These are phyloP conservation scores for Vitis rupestris DNA, from an alignment of 164 flowering plant genomes.

Conservation along the genomic window DNA sequence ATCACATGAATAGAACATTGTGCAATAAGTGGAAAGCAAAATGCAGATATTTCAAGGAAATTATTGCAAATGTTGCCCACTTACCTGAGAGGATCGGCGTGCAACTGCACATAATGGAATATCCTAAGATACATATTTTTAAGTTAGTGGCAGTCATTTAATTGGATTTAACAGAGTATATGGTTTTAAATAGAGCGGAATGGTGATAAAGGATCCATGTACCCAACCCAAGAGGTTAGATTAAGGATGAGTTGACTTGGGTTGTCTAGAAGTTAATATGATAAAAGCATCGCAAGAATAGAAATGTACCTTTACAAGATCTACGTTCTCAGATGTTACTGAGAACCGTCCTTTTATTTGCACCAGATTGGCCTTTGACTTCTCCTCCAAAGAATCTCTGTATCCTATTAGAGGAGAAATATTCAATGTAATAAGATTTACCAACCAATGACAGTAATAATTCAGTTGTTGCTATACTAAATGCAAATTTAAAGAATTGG, in stretches of 20 bases:
- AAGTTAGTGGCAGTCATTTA: conserved; percentile 30
- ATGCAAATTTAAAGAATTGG: not conserved
- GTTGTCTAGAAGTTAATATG: too few relatives aligned
- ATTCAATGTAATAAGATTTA: not conserved
- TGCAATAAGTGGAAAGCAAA: conserved; percentile 10
- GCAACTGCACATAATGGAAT: conserved; percentile 63
- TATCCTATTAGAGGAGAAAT: conserved; percentile 41
- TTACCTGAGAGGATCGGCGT: conserved; percentile 71
- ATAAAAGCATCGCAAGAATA: conserved; percentile 8
- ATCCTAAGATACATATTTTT: conserved; percentile 50
- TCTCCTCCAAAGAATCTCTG: conserved; percentile 88
- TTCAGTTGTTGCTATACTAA: not conserved
- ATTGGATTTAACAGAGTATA: not conserved
- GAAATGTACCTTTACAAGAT: conserved; percentile 74
- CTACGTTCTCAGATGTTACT: conserved; percentile 93
- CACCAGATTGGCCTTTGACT: conserved; percentile 79
- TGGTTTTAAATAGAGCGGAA: too few relatives aligned
- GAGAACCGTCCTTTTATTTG: conserved; percentile 98
- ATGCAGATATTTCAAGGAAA: not conserved
- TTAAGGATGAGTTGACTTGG: too few relatives aligned
- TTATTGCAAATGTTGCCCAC: conserved; percentile 12
- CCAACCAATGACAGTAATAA: not conserved
- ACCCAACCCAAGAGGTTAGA: too few relatives aligned
- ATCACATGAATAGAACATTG: conserved; percentile 15
- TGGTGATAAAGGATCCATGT: too few relatives aligned